Percentiles rank a stretch among this genome's conserved stretches.
These are phyloP conservation scores for Daldinia vernicosa DNA, from an alignment of 495 filamentous ascomycete genomes.

Conservation along the genomic window DNA sequence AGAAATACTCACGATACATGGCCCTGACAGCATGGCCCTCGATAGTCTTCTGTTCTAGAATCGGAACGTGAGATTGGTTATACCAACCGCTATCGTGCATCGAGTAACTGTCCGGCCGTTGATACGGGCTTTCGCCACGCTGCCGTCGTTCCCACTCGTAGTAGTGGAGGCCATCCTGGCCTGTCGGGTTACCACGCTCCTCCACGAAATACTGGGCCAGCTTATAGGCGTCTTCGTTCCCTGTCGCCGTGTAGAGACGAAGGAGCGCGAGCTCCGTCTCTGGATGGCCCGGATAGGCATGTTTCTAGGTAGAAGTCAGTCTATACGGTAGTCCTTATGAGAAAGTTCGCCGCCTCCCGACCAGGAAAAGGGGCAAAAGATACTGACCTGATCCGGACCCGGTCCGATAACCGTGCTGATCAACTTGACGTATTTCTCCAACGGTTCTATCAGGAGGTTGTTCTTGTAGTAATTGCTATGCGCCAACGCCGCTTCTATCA, in stretches of 20 bases:
- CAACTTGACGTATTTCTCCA: conserved; percentile 64
- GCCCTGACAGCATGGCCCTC: conserved; percentile 69
- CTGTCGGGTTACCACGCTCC: conserved; percentile 64
- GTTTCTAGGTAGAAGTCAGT: conserved; percentile 40
- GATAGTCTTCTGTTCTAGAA: conserved; percentile 63
- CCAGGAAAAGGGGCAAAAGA: neutral
- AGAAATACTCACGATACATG: conserved; percentile 55
- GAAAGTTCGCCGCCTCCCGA: neutral
- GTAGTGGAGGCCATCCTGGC: conserved; percentile 58
- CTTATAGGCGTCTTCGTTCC: conserved; percentile 55
- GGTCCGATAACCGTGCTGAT: conserved; percentile 60
- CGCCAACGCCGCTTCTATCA: conserved; percentile 67
- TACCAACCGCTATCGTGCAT: conserved; percentile 56
- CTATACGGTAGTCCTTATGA: neutral
- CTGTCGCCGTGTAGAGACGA: conserved; percentile 60
- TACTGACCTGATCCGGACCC: conserved; percentile 51
- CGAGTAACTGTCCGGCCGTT: conserved; percentile 56
- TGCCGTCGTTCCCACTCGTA: conserved; percentile 61
- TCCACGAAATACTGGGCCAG: conserved; percentile 66
- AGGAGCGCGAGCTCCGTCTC: conserved; percentile 68
- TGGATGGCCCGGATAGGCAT: conserved; percentile 68
- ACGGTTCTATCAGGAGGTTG: conserved; percentile 58
- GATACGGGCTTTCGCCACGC: conserved; percentile 59
- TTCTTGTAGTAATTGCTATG: conserved; percentile 62
- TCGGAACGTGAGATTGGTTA: conserved; percentile 63